phyloP scores from a whole-genome alignment of 345 rosid species.

The Pistacia atlantica region DNA sequence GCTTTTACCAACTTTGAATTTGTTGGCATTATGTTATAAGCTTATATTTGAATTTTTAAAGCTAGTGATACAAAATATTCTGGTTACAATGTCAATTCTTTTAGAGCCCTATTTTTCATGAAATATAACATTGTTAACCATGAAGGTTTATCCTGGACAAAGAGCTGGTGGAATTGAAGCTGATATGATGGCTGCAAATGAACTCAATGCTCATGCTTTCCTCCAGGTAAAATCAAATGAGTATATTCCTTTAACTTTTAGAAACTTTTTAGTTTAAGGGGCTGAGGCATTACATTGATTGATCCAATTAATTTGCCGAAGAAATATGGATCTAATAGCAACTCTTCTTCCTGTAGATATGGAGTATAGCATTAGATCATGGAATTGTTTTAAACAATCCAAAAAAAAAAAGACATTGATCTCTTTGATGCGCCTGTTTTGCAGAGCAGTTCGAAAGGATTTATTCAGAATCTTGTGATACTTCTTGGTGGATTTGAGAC shows the following conservation, averaged over 20 bases:
- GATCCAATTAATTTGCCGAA: conserved; percentile 4
- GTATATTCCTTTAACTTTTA: background rate
- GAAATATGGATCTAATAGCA: background rate
- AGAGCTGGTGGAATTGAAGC: conserved; percentile 84
- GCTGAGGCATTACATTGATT: conserved; percentile 10
- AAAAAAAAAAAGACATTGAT: background rate
- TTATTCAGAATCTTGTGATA: conserved; percentile 60
- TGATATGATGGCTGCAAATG: conserved; percentile 98
- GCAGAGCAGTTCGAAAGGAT: conserved; percentile 64
- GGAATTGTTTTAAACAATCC: background rate
- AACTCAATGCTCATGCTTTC: conserved; percentile 78
- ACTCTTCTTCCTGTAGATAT: background rate
- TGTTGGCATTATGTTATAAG: background rate
- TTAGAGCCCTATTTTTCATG: background rate
- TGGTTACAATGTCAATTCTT: background rate
- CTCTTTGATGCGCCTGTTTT: conserved; percentile 20
- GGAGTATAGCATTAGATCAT: background rate
- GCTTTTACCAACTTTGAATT: background rate
- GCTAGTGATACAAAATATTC: background rate
- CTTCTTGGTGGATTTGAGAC: conserved; percentile 96
- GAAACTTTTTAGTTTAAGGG: conserved; percentile 1
- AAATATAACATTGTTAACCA: conserved; percentile 8
- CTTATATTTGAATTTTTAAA: background rate
- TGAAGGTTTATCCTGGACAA: conserved; percentile 91
- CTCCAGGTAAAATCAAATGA: conserved; percentile 66